Conservation (phyloP, 768 basidiomycete species). For the Rhodosporidiobolus odoratus region DNA sequence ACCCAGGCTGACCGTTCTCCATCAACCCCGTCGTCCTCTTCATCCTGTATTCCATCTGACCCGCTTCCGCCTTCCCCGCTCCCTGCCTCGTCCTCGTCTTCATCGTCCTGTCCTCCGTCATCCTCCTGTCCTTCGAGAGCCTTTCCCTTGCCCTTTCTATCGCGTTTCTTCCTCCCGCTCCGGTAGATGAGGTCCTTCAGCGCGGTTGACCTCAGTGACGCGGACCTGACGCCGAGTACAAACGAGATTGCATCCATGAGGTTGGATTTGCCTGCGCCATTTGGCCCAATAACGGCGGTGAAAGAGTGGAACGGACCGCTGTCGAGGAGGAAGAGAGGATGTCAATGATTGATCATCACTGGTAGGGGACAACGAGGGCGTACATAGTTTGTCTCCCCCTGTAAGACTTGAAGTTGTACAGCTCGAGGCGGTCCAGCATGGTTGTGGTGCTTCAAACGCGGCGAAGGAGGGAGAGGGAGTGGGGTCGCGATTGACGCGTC, state of each 20-base stretch:
- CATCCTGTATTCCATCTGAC: constrained; percentile 49
- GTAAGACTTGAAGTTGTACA: constrained; percentile 97
- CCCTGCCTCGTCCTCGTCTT: constrained; percentile 45
- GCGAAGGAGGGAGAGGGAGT: no score
- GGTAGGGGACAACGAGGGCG: constrained; percentile 26
- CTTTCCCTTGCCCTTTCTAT: constrained; percentile 46
- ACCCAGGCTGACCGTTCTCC: constrained; percentile 94
- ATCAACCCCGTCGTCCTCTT: constrained; percentile 59
- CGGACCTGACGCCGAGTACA: constrained; percentile 91
- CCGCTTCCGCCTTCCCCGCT: constrained; percentile 45
- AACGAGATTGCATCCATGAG: constrained; percentile 99
- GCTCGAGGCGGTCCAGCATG: constrained; percentile 55
- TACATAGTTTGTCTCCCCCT: constrained; percentile 52
- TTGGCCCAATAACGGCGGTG: constrained; percentile 93
- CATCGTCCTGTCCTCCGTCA: constrained; percentile 50
- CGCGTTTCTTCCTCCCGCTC: constrained; percentile 57
- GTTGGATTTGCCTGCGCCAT: constrained; percentile 98
- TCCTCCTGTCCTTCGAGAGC: constrained; percentile 52
- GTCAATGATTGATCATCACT: background rate
- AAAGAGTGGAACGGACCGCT: constrained; percentile 90
- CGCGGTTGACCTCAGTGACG: constrained; percentile 84
- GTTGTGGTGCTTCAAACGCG: no score
- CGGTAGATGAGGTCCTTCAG: constrained; percentile 94
- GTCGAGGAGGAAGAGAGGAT: constrained; percentile 51
- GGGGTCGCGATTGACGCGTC: no score